phyloP scores from a whole-genome alignment of 2,329 filamentous ascomycete genomes.

The Amesomyces nigricolor region DNA sequence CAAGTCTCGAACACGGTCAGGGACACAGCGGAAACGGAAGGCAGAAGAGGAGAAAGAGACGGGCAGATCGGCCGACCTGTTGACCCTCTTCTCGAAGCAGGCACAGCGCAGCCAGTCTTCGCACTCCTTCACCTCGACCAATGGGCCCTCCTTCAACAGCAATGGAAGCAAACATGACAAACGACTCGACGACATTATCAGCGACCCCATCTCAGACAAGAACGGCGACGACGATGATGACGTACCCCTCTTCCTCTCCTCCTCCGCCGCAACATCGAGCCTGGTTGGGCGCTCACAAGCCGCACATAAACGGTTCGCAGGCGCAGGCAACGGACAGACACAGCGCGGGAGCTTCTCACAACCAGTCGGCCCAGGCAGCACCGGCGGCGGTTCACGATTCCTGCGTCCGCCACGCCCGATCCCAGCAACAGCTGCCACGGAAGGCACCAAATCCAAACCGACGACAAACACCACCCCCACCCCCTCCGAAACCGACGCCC shows the following conservation, averaged over 20 bases:
- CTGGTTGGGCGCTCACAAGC: conserved; percentile 50
- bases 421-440: neutral
- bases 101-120: conserved; percentile 37
- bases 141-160: conserved; percentile 25
- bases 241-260: conserved; percentile 8
- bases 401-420: conserved; percentile 10
- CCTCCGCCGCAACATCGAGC: conserved; percentile 43
- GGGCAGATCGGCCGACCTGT: conserved; percentile 51
- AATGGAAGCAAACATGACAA: conserved; percentile 5
- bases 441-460: conserved; percentile 17
- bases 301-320: conserved; percentile 49
- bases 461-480: conserved; percentile 18
- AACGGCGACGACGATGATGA: conserved; percentile 43
- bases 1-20: conserved; percentile 34
- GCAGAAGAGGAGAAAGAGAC: conserved; percentile 39
- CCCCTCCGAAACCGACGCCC: conserved; percentile 46
- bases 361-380: neutral
- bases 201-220: conserved; percentile 56
- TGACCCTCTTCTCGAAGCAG: conserved; percentile 57
- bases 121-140: neutral
- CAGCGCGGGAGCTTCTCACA: too few relatives aligned
- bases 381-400: conserved; percentile 23
- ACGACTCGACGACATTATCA: conserved; percentile 44
- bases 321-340: conserved; percentile 18
- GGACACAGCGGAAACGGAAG: conserved; percentile 10